Evolutionary conservation across 805 yeast genomes (phyloP), one percentile per base, ranked within the genome.

Genomic region (Danielozyma ontarioensis): DNA sequence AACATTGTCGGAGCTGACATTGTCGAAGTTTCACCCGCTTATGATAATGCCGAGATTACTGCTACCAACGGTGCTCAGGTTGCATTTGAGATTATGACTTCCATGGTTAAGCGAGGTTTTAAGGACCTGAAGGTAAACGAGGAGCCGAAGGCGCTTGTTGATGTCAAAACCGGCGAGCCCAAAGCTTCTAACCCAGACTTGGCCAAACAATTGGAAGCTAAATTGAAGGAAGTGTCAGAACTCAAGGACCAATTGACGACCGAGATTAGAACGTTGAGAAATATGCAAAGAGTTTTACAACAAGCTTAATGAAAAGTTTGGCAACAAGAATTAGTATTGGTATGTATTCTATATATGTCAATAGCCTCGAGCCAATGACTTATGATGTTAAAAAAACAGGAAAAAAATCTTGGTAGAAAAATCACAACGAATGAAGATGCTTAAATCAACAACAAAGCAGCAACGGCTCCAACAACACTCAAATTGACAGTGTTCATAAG

Each of bases 11-110:
- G 78, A 14, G 78, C 73, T 12, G 80, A 74, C 49, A 57, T 74
- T 12, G 79, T 74, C 8, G 80, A 74, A 43, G 80, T 80, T 10
- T 68, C 78, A 21, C 86, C 86, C 4, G 70, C 76, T 10, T 80
- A 60, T 49, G 87, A 80, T 51, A 68, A 64, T 37, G 78, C 81
- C 1, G 86, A 80, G 46, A 64, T 78, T 24, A 80, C 87, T 1
- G 68, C 82, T 13, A 68, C 82, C 10, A 81, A 80, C 42, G 86
- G 81, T 3, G 81, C 87, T 0, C 86, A 80, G 55, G 72, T 78
- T 21, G 83, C 78, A 1, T 83, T 60, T 56, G 94, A 84, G 53
- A 47, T 84, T 26, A 55, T 83, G 33, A 81, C 93, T 11, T 74
- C 76, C 38, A 83, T 84, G 86, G 88, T 83, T 12, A 75, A 79